Conservation (phyloP, 768 basidiomycete species). For the Cyclocybe cylindracea region DNA sequence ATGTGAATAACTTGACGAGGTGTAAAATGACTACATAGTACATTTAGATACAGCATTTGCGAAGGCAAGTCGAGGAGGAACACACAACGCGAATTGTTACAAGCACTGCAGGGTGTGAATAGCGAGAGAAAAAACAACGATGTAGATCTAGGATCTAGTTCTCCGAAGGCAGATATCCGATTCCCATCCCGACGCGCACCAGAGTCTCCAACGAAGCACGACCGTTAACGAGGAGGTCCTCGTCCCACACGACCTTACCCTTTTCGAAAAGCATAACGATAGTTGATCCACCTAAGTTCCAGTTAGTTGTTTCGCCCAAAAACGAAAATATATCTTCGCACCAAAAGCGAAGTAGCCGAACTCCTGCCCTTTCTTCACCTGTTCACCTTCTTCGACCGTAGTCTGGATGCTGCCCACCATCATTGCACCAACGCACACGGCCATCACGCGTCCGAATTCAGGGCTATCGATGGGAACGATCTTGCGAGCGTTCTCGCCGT, state of each 20-base stretch:
- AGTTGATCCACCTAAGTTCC: conserved; percentile 75
- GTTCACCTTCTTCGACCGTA: conserved; percentile 83
- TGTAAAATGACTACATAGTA: too few relatives aligned
- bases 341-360: conserved; percentile 96
- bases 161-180: conserved; percentile 52
- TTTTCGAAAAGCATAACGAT: conserved; percentile 91
- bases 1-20: too few relatives aligned
- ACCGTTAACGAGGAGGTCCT: conserved; percentile 86
- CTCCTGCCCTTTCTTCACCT: conserved; percentile 83
- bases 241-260: conserved; percentile 85
- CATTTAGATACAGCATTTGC: too few relatives aligned
- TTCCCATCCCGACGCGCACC: conserved; percentile 85
- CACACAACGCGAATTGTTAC: too few relatives aligned
- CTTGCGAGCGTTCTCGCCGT: conserved; percentile 92
- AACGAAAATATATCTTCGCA: conserved; percentile 33
- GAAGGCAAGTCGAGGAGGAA: too few relatives aligned
- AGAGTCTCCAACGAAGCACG: conserved; percentile 85
- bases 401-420: conserved; percentile 92
- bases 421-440: conserved; percentile 92
- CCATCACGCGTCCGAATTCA: conserved; percentile 90
- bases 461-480: conserved; percentile 90
- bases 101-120: too few relatives aligned
- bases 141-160: too few relatives aligned
- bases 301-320: not conserved
- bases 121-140: too few relatives aligned